Evolutionary conservation across 768 basidiomycete species (phyloP).

Genomic region (Lentinula boryana): DNA sequence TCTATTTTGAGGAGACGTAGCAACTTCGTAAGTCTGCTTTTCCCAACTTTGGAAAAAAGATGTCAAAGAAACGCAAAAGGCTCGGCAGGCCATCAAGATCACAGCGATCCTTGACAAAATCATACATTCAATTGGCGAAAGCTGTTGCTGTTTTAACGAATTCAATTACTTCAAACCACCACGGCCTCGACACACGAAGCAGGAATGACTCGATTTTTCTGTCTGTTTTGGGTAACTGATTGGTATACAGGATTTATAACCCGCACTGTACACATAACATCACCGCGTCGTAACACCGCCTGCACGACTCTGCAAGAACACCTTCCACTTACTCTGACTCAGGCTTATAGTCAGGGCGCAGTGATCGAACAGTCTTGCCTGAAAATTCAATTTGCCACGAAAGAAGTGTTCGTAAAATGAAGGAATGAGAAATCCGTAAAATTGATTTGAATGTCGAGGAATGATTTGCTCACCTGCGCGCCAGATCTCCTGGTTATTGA

Average conservation of each 20-base stretch:
- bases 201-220: background rate
- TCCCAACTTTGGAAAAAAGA: too few species aligned
- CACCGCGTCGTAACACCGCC: background rate
- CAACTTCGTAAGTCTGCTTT: too few species aligned
- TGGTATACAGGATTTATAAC: background rate
- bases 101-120: too few species aligned
- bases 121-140: too few species aligned
- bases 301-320: too few species aligned
- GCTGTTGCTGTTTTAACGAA: too few species aligned
- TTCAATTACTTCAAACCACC: too few species aligned
- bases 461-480: conserved; percentile 59
- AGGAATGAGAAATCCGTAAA: background rate
- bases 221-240: background rate
- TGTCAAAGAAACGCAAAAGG: too few species aligned
- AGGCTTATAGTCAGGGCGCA: conserved; percentile 82
- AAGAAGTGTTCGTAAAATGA: background rate
- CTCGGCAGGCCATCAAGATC: too few species aligned
- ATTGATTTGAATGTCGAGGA: too few species aligned
- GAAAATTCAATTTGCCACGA: background rate
- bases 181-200: background rate
- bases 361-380: conserved; percentile 87
- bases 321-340: conserved; percentile 43
- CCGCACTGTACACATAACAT: background rate
- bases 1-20: too few species aligned
- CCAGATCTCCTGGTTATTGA: conserved; percentile 99